Base-by-base conservation (phyloP, 306 rosid species). In the Cajanus cajan region DNA sequence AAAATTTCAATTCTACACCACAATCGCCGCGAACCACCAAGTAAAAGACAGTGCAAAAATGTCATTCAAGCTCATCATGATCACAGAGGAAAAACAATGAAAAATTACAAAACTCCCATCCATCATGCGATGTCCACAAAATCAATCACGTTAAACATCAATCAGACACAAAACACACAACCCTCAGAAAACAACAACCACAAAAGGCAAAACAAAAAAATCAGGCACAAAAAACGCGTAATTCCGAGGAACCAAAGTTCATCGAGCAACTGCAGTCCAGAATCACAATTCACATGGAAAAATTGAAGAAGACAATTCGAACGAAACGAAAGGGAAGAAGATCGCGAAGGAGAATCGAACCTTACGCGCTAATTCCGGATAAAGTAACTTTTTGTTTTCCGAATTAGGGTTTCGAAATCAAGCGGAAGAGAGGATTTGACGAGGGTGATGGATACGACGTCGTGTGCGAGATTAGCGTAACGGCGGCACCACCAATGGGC, bases 301-400 rank as follows among this genome's bases (percentile, higher is more conserved):
- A 85, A 13, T 13, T 0, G 7, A 55, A 59, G 9, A 14, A 28
- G n/a, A n/a, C 64, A 37, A 76, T 4, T 48, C 40, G 19, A 68
- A 45, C 5, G n/a, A 57, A 72, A 73, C n/a, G 2, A 78, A 51
- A 67, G 10, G 15, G 36, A 11, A 62, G 54, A 44, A 21, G 33
- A 72, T 54, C 28, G 71, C 47, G 68, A 21, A 15, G 19, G 80
- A 77, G 76, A 50, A 80, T 28, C 21, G 81, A 82, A 82, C 34
- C 44, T 21, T 50, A 65, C 82, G 39, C 37, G 25, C 0, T 63
- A 33, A 71, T 40, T 33, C 67, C 36, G 75, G 58, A 64, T 76
- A 19, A 71, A 48, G 21, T 41, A 73, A 4, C 11, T 43, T 40
- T 1, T 16, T 7, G 0, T 12, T 31, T 7, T 50, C 55, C 14